Conservation (phyloP, 2,329 filamentous ascomycete species). For the Aspergillus persii region DNA sequence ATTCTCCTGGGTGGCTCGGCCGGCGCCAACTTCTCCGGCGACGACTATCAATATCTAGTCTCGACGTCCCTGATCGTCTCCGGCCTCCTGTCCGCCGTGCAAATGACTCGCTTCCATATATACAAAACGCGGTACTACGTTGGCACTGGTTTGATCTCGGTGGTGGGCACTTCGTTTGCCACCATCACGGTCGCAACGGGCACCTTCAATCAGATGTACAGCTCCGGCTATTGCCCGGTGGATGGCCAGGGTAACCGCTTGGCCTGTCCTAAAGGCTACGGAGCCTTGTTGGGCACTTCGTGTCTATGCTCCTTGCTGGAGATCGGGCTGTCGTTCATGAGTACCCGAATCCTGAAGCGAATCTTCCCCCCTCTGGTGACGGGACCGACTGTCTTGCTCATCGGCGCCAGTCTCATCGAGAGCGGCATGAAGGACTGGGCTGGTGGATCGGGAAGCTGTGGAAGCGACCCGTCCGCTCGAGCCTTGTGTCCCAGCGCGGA, state of each 20-base stretch:
- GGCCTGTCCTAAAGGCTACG: conserved; percentile 65
- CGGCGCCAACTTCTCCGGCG: conserved; percentile 57
- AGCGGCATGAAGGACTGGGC: conserved; percentile 67
- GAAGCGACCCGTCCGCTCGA: conserved; percentile 45
- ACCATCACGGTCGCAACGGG: conserved; percentile 64
- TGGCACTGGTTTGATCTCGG: conserved; percentile 65
- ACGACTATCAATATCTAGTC: conserved; percentile 63
- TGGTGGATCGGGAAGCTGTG: conserved; percentile 57
- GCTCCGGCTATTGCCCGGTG: conserved; percentile 60
- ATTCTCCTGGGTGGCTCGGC: conserved; percentile 58
- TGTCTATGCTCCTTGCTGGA: conserved; percentile 54
- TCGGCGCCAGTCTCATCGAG: conserved; percentile 63
- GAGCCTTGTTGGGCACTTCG: conserved; percentile 60
- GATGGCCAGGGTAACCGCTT: conserved; percentile 56
- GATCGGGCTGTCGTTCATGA: conserved; percentile 64
- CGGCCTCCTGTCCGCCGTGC: conserved; percentile 62
- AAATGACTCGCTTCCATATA: conserved; percentile 66
- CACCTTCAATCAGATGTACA: conserved; percentile 63
- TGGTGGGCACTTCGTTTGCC: conserved; percentile 67
- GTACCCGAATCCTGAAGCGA: conserved; percentile 57
- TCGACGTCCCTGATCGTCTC: conserved; percentile 68
- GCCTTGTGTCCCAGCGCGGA: conserved; percentile 58
- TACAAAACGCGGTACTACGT: conserved; percentile 61
- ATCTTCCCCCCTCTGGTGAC: conserved; percentile 69
- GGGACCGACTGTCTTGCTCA: conserved; percentile 65